Evolutionary conservation across 202 grass and related monocot species (phyloP), one percentile per base, ranked within the genome.

Genomic region (Alloteropsis angusta): DNA sequence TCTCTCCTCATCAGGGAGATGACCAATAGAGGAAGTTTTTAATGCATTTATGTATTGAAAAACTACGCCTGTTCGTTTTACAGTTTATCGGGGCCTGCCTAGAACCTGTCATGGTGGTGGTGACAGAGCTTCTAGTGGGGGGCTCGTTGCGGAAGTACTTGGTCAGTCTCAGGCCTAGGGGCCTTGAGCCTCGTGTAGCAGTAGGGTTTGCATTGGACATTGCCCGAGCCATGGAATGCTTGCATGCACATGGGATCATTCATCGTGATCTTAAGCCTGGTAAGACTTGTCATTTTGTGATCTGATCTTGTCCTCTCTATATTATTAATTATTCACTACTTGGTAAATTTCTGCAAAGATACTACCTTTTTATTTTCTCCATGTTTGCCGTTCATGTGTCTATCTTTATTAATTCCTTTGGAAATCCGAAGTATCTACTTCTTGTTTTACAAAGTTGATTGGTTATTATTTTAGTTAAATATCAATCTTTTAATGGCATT

Each of bases 221-320:
- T 73, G 85, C 90, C 38, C 87, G 88, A 71, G 92, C 96, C 42
- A 99, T 99, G 96, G 96, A 99, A 68, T 99, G 86, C 75, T 90
- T 99, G 65, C 96, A 96, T 82, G 91, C 96, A 41, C 96, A 99
- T 35, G 96, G 92, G 65, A 99, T 99, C 76, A 99, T 99, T 91
- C 96, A 99, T 86, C 96, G 96, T 85, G 96, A 99, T 87, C 82
- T 99, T 59, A 99, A 99, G 85, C 96, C 96, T 72, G 90, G 96
- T 99, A 99, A 84, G 71, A 76, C 18, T 60, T n/a, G 14, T 46
- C 23, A 32, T 49, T 36, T 73, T 52, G 16, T 6, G 49, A 58
- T 44, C 60, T 58, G 19, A n/a, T 34, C 14, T 65, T 58, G 13
- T 75, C 43, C 63, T 19, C 7, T 60, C 23, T 15, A 38, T 77